These are phyloP conservation scores for Fabrea salina DNA, from an alignment of 169 alveolate genomes.

Conservation along the genomic window DNA sequence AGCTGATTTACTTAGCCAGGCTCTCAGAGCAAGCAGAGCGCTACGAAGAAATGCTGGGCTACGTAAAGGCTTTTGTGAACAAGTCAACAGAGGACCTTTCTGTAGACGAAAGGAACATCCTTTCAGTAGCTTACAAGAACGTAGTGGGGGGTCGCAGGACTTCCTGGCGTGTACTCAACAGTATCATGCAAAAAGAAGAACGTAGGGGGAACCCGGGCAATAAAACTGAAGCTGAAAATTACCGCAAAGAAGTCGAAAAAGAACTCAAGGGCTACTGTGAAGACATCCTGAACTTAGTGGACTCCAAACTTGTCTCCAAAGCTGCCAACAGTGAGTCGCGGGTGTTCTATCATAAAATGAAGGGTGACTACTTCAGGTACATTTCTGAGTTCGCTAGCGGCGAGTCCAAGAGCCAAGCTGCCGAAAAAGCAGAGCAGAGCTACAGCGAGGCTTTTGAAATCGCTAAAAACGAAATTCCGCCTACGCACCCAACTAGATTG, in stretches of 20 bases:
- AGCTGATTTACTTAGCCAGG: conserved; percentile 85
- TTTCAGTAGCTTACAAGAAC: conserved; percentile 96
- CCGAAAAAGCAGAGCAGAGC: conserved; percentile 94
- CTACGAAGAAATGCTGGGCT: conserved; percentile 95
- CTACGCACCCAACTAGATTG: conserved; percentile 97
- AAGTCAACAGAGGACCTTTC: conserved; percentile 84
- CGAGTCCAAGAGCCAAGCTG: conserved; percentile 91
- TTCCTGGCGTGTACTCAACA: conserved; percentile 96
- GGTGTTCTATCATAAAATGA: conserved; percentile 98
- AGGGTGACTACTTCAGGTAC: conserved; percentile 96
- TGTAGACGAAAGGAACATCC: conserved; percentile 92
- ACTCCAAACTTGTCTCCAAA: conserved; percentile 88
- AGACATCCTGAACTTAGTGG: conserved; percentile 89
- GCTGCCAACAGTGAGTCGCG: conserved; percentile 68
- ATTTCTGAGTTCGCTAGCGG: conserved; percentile 96
- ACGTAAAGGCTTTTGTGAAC: conserved; percentile 69
- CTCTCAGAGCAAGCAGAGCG: conserved; percentile 99
- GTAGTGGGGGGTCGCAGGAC: conserved; percentile 99
- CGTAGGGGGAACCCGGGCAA: conserved; percentile 86
- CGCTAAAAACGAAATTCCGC: conserved; percentile 91
- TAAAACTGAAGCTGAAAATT: conserved; percentile 89
- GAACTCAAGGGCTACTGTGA: conserved; percentile 93
- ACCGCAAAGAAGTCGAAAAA: conserved; percentile 92
- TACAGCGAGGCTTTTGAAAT: conserved; percentile 94
- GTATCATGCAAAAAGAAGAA: conserved; percentile 96